Percentiles rank a stretch among this genome's conserved stretches.
Conservation (phyloP, 768 basidiomycete species). For the Mycena amicta region DNA sequence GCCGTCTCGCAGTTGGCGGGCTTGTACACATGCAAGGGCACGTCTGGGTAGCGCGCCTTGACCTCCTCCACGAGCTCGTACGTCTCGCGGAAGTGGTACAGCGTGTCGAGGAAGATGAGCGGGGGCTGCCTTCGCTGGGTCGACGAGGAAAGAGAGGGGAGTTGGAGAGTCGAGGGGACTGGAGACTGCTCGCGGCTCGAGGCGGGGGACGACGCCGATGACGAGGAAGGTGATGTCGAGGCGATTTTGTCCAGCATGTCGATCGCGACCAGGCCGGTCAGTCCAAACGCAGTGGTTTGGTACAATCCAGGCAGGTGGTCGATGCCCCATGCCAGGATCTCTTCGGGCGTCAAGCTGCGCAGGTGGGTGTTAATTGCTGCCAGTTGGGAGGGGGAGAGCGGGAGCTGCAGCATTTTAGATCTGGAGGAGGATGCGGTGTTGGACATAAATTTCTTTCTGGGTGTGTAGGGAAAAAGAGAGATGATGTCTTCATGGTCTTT, state of each 20-base stretch:
- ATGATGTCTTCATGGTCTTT: not conserved
- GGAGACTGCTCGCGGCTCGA: constrained; percentile 1
- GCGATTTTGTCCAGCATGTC: constrained; percentile 93
- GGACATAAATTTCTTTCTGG: too few species aligned
- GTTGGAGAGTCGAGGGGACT: not conserved
- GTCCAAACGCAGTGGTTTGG: constrained; percentile 96
- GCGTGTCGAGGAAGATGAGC: constrained; percentile 94
- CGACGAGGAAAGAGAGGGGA: constrained; percentile 37
- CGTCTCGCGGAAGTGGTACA: constrained; percentile 95
- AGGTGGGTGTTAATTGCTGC: constrained; percentile 75
- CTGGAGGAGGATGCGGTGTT: constrained; percentile 33
- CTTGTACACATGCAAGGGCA: constrained; percentile 74
- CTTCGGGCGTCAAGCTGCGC: constrained; percentile 69
- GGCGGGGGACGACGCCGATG: not conserved
- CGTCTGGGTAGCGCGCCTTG: constrained; percentile 63
- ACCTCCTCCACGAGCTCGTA: constrained; percentile 87
- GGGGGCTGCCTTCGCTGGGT: constrained; percentile 43
- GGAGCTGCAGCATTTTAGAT: constrained; percentile 49
- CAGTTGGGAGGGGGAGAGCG: constrained; percentile 61
- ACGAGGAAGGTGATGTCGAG: constrained; percentile 13
- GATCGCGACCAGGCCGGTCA: constrained; percentile 90
- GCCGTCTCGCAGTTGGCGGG: constrained; percentile 71
- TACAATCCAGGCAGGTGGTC: constrained; percentile 76
- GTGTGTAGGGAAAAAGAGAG: not conserved
- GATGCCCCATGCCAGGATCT: constrained; percentile 86